Percentiles rank a stretch among this genome's conserved stretches.
Conservation (phyloP, 768 basidiomycete species). For the Boletus speciosus region DNA sequence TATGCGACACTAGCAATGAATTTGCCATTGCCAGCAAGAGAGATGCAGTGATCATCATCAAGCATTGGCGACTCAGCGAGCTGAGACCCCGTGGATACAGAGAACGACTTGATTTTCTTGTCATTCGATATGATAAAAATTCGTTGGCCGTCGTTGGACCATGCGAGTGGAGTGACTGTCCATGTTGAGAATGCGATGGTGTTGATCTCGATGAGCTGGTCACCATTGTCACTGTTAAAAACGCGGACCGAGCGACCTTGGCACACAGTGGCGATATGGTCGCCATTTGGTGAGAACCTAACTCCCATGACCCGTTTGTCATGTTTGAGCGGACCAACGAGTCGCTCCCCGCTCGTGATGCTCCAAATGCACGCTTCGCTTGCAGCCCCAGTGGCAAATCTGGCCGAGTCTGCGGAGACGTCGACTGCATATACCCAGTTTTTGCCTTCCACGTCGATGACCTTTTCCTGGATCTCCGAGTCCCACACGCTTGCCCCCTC, state of each 20-base stretch:
- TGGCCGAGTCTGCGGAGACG: no score
- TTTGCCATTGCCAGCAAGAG: no score
- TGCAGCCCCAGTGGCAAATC: not conserved
- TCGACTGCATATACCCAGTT: no score
- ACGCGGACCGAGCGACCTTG: not conserved
- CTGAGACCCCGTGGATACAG: not conserved
- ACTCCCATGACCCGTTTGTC: accelerated
- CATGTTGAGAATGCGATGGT: no score
- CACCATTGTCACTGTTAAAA: not conserved
- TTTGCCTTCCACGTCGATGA: no score
- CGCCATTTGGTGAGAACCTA: not conserved
- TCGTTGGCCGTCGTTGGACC: not conserved
- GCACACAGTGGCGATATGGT: no score
- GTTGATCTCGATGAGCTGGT: not conserved
- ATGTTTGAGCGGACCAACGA: not conserved
- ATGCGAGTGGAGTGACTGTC: not conserved
- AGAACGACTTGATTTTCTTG: not conserved
- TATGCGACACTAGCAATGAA: no score
- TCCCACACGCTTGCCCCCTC: no score
- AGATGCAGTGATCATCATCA: no score
- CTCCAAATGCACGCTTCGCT: not conserved
- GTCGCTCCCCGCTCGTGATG: not conserved
- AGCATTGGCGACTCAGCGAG: not conserved
- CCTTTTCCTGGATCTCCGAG: no score
- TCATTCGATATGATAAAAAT: not conserved